Evolutionary conservation across 202 grass and related monocot genomes (phyloP), one percentile per base, ranked within the genome.

Genomic region (Musa balbisiana): DNA sequence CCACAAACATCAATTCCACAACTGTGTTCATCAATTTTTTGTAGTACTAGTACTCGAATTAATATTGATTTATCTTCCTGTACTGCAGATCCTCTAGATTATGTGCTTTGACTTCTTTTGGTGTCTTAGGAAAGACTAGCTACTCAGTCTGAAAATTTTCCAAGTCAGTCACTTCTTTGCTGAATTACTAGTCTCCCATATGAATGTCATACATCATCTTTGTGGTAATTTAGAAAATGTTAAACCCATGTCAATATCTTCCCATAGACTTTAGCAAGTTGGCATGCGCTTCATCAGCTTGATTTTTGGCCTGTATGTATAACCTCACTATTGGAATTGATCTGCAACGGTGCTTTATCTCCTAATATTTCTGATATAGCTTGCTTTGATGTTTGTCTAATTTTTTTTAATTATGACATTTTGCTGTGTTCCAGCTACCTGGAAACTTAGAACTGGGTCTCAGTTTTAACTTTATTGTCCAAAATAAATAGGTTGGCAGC

Each of bases 401-500:
- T n/a, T 4, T 8, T 60, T 8, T 16, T 9, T 14, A 13, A 17
- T 17, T 3, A 58, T 16, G 17, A 43, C 33, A 43, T 43, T 58
- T 16, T 17, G 2, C 17, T 60, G 17, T 60, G 16, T 60, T 60
- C 56, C 16, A 60, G 1, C 33, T n/a, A 20, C 56, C 17, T 58
- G 55, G 55, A 58, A 58, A 58, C 5, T 17, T 4, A n/a, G 19
- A 55, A 74, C 54, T 20, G 1, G 59, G 78, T 71, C 83, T 24
- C n/a, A n/a, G 4, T 6, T 65, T 24, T 53, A 21, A 8, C 26
- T 29, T 55, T 24, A 62, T 12, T 73, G 17, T 50, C 67, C 60
- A 72, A 75, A 79, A 75, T 59, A 12, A 65, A 65, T 79, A 99
- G 95, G 89, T 99, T 43, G 91, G 91, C 25, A 99, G 89, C 89